These are phyloP conservation scores for Candida incommunis DNA, from an alignment of 805 yeast genomes.

Conservation along the genomic window DNA sequence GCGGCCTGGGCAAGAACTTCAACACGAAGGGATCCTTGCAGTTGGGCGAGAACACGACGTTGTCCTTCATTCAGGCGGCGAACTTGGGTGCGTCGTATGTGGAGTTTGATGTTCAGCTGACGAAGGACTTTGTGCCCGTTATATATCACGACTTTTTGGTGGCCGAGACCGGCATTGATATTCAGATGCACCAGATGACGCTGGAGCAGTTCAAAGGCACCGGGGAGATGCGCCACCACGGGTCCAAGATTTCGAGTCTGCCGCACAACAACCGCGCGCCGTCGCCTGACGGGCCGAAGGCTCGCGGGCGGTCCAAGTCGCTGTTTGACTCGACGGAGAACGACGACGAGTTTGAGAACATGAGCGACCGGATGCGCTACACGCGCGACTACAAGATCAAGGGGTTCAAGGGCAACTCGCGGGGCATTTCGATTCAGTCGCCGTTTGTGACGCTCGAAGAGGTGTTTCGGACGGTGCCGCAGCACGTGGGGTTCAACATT, in stretches of 20 bases:
- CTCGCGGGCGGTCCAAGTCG: not conserved
- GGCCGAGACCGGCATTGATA: conserved; percentile 90
- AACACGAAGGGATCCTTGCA: conserved; percentile 64
- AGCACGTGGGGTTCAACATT: conserved; percentile 79
- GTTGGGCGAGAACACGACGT: conserved; percentile 90
- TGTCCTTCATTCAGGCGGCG: conserved; percentile 91
- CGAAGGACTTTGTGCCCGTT: conserved; percentile 84
- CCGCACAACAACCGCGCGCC: conserved; percentile 2
- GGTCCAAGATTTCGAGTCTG: conserved; percentile 4
- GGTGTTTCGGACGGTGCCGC: conserved; percentile 67
- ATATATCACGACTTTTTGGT: conserved; percentile 90
- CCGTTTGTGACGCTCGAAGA: conserved; percentile 82
- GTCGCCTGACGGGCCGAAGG: conserved; percentile 1
- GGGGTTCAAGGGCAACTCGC: conserved; percentile 82
- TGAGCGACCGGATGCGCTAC: conserved; percentile 55
- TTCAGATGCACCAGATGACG: conserved; percentile 89
- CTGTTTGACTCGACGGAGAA: conserved; percentile 15
- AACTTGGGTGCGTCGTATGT: conserved; percentile 93
- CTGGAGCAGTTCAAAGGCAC: conserved; percentile 56
- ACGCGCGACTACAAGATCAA: conserved; percentile 81
- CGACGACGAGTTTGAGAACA: conserved; percentile 17
- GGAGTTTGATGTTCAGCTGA: conserved; percentile 91
- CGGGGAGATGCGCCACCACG: not conserved
- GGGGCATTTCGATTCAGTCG: conserved; percentile 84
- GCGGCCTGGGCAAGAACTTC: conserved; percentile 85